Conservation (phyloP, 1,284 basidiomycete genomes). For the Ustilago vetiveriae region DNA sequence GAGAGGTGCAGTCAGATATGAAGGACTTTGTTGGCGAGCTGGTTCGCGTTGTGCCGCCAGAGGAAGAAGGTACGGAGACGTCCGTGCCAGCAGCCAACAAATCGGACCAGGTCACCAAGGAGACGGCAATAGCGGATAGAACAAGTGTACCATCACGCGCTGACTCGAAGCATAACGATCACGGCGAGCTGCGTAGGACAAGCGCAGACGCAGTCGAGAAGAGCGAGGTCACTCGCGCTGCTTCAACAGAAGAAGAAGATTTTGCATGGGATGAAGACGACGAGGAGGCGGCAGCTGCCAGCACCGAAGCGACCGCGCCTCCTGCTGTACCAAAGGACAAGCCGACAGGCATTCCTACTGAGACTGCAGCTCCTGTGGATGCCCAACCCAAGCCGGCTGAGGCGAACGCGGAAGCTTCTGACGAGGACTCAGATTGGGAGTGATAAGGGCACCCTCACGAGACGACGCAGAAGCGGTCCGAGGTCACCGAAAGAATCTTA, state of each 20-base stretch:
- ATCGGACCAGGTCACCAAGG: slow-evolving; percentile 5
- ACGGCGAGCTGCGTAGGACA: too few species aligned
- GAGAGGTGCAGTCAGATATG: slow-evolving; percentile 57
- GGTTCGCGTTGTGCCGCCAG: slow-evolving; percentile 56
- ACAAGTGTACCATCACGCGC: not conserved
- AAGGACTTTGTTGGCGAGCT: slow-evolving; percentile 52
- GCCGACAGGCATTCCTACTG: not conserved
- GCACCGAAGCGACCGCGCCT: too few species aligned
- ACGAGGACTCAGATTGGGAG: slow-evolving; percentile 58
- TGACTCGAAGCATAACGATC: not conserved
- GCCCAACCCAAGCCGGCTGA: not conserved
- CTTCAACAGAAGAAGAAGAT: slow-evolving; percentile 38
- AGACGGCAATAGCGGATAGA: slow-evolving; percentile 7
- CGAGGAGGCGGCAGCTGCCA: slow-evolving; percentile 32
- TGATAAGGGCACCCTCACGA: too few species aligned
- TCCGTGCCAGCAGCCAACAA: not conserved
- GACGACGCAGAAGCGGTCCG: too few species aligned
- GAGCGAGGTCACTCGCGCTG: too few species aligned
- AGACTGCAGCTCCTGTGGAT: not conserved
- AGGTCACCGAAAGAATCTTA: too few species aligned
- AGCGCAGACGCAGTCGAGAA: too few species aligned
- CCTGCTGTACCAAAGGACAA: too few species aligned
- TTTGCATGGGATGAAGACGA: slow-evolving; percentile 59
- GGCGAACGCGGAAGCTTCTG: slow-evolving; percentile 25
- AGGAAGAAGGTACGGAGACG: slow-evolving; percentile 10